These are phyloP conservation scores for Ophiostoma angusticollis DNA, from an alignment of 2,329 filamentous ascomycete species.

Conservation along the genomic window DNA sequence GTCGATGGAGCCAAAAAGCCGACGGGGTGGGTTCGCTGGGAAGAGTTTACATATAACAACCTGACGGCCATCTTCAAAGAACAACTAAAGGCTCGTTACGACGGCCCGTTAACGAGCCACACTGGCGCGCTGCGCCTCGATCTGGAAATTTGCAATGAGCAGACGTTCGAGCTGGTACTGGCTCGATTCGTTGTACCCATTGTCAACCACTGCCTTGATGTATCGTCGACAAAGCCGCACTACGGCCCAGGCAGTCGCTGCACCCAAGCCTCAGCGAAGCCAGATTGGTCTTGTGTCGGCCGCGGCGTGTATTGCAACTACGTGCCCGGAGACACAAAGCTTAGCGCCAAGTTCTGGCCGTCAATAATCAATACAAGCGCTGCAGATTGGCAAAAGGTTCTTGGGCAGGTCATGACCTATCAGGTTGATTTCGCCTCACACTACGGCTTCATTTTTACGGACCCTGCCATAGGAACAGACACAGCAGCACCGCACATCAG, in stretches of 20 bases:
- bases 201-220: background rate
- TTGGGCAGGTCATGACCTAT: too few species aligned
- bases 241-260: constrained; percentile 1
- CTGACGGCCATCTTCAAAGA: background rate
- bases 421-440: too few species aligned
- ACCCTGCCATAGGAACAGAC: too few species aligned
- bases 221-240: background rate
- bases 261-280: background rate
- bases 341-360: too few species aligned
- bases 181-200: background rate
- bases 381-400: too few species aligned
- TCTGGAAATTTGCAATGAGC: background rate
- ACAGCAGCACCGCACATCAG: too few species aligned
- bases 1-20: too few species aligned
- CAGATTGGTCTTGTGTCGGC: constrained; percentile 1
- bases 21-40: too few species aligned
- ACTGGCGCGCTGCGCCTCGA: background rate
- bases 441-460: too few species aligned
- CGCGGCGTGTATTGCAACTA: background rate
- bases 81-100: background rate
- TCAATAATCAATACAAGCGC: too few species aligned
- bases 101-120: background rate
- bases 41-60: background rate
- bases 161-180: background rate
- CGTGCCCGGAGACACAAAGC: too few species aligned